Evolutionary conservation across 2,329 filamentous ascomycete species (phyloP).

Genomic region (Piedraia hortae): DNA sequence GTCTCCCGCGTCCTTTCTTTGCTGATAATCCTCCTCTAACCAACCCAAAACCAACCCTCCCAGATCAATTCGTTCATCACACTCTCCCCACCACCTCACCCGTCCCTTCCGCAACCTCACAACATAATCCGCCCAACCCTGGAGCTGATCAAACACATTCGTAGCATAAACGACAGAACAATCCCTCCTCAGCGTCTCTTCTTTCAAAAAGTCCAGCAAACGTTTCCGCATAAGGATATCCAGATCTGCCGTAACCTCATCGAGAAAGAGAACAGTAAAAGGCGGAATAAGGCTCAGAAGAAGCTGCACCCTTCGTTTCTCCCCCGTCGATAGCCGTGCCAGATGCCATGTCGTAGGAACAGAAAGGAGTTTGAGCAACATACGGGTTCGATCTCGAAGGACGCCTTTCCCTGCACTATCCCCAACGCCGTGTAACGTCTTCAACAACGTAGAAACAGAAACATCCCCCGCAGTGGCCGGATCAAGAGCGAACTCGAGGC

Average conservation of each 20-base stretch:
- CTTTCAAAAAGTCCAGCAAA: conserved; percentile 64
- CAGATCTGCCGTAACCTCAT: conserved; percentile 92
- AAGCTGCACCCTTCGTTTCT: conserved; percentile 71
- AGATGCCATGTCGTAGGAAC: conserved; percentile 84
- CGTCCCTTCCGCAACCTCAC: conserved; percentile 83
- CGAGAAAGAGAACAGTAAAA: conserved; percentile 72
- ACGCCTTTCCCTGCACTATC: no score
- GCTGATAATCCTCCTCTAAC: conserved; percentile 54
- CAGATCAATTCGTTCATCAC: conserved; percentile 49
- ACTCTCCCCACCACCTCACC: conserved; percentile 57
- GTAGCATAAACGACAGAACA: conserved; percentile 96
- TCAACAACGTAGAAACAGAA: conserved; percentile 59
- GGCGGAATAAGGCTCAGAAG: conserved; percentile 85
- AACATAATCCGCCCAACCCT: conserved; percentile 80
- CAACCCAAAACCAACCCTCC: conserved; percentile 72
- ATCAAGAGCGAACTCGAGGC: conserved; percentile 94
- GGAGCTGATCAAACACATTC: conserved; percentile 86
- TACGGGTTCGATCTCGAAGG: no score
- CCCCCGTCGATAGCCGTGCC: conserved; percentile 84
- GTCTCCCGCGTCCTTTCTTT: no score
- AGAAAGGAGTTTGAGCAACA: no score
- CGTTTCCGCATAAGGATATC: conserved; percentile 63
- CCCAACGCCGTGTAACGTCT: no score
- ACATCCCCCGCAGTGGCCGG: conserved; percentile 90
- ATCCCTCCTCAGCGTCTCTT: conserved; percentile 52